Conservation (phyloP, 768 basidiomycete genomes). For the Leccinum uliginosum region DNA sequence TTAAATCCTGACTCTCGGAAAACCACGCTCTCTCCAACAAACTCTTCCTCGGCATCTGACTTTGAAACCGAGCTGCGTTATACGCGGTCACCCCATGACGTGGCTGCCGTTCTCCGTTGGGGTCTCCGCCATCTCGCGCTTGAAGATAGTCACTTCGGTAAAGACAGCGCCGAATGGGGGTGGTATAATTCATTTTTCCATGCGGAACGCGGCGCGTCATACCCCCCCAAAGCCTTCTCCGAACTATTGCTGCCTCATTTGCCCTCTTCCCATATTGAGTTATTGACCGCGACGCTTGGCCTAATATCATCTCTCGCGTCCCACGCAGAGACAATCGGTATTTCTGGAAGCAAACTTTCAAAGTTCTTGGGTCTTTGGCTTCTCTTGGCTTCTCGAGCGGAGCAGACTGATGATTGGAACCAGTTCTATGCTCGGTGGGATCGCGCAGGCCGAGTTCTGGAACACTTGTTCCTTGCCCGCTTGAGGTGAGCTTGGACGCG, state of each 20-base stretch:
- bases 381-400: constrained; percentile 44
- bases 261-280: constrained; percentile 52
- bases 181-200: constrained; percentile 69
- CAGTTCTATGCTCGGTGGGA: constrained; percentile 76
- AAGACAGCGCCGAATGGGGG: constrained; percentile 44
- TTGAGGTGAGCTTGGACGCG: constrained; percentile 50
- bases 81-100: constrained; percentile 67
- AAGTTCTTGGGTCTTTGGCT: constrained; percentile 76
- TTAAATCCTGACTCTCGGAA: constrained; percentile 44
- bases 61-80: constrained; percentile 66
- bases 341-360: constrained; percentile 73
- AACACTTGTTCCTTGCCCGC: constrained; percentile 70
- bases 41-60: constrained; percentile 41
- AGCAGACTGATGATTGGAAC: constrained; percentile 54
- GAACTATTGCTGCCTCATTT: constrained; percentile 56
- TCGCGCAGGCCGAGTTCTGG: constrained; percentile 62
- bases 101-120: constrained; percentile 80
- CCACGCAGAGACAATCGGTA: constrained; percentile 66
- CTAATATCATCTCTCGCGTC: constrained; percentile 68
- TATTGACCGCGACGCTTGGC: constrained; percentile 55
- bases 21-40: constrained; percentile 48
- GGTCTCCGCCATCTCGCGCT: constrained; percentile 69
- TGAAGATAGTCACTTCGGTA: constrained; percentile 57
- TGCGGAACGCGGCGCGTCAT: constrained; percentile 55
- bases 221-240: constrained; percentile 61